A percentile compares a stretch with the other conserved stretches of the same genome.
These are phyloP conservation scores for Chlamydomonas reinhardtii DNA, from an alignment of 163 green algal genomes.

Conservation along the genomic window DNA sequence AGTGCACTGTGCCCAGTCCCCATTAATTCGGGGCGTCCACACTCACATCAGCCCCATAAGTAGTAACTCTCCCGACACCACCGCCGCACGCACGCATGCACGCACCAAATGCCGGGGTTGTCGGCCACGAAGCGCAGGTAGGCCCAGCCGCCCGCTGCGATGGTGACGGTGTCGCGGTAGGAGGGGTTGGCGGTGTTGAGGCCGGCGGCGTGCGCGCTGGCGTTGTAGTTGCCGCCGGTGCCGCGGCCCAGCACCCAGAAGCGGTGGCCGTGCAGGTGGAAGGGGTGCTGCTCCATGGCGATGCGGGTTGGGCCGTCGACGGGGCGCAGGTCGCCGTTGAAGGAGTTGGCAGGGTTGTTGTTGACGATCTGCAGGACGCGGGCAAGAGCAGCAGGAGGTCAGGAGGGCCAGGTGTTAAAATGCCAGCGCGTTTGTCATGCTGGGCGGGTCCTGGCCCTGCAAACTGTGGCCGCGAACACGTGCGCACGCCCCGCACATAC, in stretches of 20 bases:
- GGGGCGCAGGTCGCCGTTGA: conserved; percentile 41
- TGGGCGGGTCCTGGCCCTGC: too few relatives aligned
- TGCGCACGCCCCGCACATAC: neutral
- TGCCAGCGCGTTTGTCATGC: too few relatives aligned
- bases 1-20: too few relatives aligned
- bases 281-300: conserved; percentile 58
- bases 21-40: too few relatives aligned
- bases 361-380: conserved; percentile 27
- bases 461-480: neutral
- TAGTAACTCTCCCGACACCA: too few relatives aligned
- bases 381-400: too few relatives aligned
- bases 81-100: too few relatives aligned
- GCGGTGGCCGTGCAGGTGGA: conserved; percentile 58
- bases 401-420: too few relatives aligned
- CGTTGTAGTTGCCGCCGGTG: conserved; percentile 52
- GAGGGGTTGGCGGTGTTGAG: conserved; percentile 61
- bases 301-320: conserved; percentile 26
- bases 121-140: conserved; percentile 65
- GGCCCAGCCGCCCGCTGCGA: conserved; percentile 45
- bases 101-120: conserved; percentile 68
- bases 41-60: too few relatives aligned
- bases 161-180: conserved; percentile 59
- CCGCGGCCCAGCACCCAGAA: conserved; percentile 61
- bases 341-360: conserved; percentile 34
- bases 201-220: neutral